Base-by-base conservation (phyloP, 768 basidiomycete species). In the Pleurotus djamor region DNA sequence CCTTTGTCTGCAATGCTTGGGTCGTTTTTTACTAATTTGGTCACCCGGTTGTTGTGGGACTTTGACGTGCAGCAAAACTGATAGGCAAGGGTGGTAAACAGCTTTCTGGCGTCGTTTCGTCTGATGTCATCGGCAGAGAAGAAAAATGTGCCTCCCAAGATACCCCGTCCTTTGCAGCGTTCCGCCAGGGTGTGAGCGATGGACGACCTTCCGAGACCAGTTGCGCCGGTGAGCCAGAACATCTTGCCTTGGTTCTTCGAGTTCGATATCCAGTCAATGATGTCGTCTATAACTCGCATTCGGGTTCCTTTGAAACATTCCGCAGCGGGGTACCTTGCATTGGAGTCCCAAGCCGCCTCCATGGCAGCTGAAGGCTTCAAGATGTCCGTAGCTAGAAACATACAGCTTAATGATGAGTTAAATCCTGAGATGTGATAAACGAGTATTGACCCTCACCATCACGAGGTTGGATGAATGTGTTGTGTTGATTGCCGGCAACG, bases 151-250 rank as follows among this genome's bases (percentile, higher is more conserved):
- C 72, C 72, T 9, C 70, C 74, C 3, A 69, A 52, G 69, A 58
- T 58, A 14, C 34, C 37, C 66, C 33, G 36, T 8, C 28, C 32
- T 7, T 32, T 36, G 33, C 55, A 60, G 1, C 21, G 28, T 17
- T 68, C 52, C 64, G 70, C 48, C 2, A 74, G 58, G 1, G 70
- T 71, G 0, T 72, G 74, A 6, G 74, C 59, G 12, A 75, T 64
- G 3, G 74, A 64, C 14, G 72, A 72, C 64, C 76, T 75, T 14
- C 74, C 74, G 4, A 52, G 38, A 17, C 74, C 74, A 0, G 74
- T 70, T 35, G 72, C 67, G 6, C 74, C 73, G 35, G 69, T 63
- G 28, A 75, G 55, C 74, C 74, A 75, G 37, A 67, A 72, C 4
- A 75, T 48, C 45, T 47, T 47, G 5, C 8, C 8, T 9, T n/a